Evolutionary conservation across 208 protist species (phyloP).

Genomic region (Borovskyia barvae): DNA sequence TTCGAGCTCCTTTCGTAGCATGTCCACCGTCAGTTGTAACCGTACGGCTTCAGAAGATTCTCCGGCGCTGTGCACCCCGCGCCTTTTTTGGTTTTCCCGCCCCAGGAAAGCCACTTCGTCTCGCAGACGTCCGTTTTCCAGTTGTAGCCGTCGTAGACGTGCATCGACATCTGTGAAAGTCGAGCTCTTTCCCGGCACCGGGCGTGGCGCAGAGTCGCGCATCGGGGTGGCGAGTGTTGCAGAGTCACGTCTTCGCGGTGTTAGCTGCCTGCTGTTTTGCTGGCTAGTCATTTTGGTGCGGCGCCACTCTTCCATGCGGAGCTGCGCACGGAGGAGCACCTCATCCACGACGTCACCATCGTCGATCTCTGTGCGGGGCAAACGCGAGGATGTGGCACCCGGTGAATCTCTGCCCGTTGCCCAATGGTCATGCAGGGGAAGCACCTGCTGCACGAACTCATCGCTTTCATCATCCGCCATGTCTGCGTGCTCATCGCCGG

Average conservation of each 20-base stretch:
- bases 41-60: conserved; percentile 34
- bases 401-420: neutral
- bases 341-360: conserved; percentile 4
- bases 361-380: neutral
- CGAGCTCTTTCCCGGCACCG: neutral
- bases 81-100: conserved; percentile 45
- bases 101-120: conserved; percentile 51
- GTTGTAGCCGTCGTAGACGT: conserved; percentile 27
- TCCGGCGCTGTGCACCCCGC: conserved; percentile 19
- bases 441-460: conserved; percentile 27
- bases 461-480: conserved; percentile 14
- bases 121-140: conserved; percentile 47
- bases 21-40: conserved; percentile 42
- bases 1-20: conserved; percentile 40
- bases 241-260: conserved; percentile 2
- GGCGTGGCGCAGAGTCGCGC: neutral
- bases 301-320: conserved; percentile 41
- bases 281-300: conserved; percentile 3
- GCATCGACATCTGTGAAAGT: conserved; percentile 18
- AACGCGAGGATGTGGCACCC: neutral
- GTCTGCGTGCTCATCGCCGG: conserved; percentile 1
- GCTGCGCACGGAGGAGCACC: conserved; percentile 43
- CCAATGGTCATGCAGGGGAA: conserved; percentile 6
- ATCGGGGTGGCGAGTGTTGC: neutral
- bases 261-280: conserved; percentile 11